These are phyloP conservation scores for Phaeotremella fagi DNA, from an alignment of 768 basidiomycete genomes.

Conservation along the genomic window DNA sequence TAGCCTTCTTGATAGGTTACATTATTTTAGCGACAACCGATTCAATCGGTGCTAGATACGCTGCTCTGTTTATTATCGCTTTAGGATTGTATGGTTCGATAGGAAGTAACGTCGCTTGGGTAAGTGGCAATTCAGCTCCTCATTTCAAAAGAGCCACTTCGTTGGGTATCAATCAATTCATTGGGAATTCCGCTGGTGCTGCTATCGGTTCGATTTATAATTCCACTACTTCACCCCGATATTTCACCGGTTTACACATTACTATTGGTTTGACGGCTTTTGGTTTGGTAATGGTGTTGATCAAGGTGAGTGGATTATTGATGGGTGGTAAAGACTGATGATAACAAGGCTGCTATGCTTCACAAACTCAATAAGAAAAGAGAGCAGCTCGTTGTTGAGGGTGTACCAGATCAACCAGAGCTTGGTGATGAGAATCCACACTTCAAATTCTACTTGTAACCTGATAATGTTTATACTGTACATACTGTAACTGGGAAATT, in stretches of 20 bases:
- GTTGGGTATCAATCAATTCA: slow-evolving; percentile 4
- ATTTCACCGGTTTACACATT: slow-evolving; percentile 17
- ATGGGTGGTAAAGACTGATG: background rate
- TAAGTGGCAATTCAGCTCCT: slow-evolving; percentile 9
- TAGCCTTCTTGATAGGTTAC: slow-evolving; percentile 17
- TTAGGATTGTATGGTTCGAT: slow-evolving; percentile 15
- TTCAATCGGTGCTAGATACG: slow-evolving; percentile 11
- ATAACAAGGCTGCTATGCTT: background rate
- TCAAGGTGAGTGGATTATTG: slow-evolving; percentile 15
- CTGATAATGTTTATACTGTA: too few relatives aligned
- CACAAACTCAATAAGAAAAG: slow-evolving; percentile 12
- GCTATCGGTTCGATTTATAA: slow-evolving; percentile 26
- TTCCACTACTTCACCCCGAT: slow-evolving; percentile 13
- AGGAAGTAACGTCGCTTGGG: slow-evolving; percentile 22
- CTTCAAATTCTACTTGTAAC: slow-evolving; percentile 19
- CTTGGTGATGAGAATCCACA: slow-evolving; percentile 33
- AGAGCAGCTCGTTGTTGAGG: slow-evolving; percentile 13
- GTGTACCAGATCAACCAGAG: slow-evolving; percentile 27
- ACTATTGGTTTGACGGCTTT: slow-evolving; percentile 12
- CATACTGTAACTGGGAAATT: too few relatives aligned
- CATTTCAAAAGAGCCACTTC: slow-evolving; percentile 4
- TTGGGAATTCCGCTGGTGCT: slow-evolving; percentile 6
- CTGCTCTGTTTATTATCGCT: slow-evolving; percentile 13
- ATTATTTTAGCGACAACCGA: slow-evolving; percentile 14
- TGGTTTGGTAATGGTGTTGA: slow-evolving; percentile 5